phyloP scores from a whole-genome alignment of 2,329 filamentous ascomycete genomes.

The Epichloe elymi region DNA sequence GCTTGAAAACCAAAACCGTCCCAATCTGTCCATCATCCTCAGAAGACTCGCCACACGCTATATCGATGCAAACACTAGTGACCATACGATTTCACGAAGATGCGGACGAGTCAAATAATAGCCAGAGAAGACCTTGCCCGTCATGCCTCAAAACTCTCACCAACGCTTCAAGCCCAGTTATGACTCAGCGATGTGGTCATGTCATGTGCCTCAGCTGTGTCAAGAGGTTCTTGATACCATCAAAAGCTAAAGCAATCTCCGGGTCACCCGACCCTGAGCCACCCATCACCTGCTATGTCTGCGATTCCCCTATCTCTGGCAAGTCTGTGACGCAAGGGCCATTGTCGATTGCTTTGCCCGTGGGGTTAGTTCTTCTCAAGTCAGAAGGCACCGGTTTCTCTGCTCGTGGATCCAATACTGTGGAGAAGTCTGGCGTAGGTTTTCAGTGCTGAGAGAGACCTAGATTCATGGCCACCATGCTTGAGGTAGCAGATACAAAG shows the following conservation, averaged over 20 bases:
- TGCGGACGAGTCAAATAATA: slow-evolving; percentile 31
- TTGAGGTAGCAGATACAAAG: neutral
- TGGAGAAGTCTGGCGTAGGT: slow-evolving; percentile 63
- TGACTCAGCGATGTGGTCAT: slow-evolving; percentile 82
- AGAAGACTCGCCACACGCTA: slow-evolving; percentile 51
- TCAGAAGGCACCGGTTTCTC: slow-evolving; percentile 91
- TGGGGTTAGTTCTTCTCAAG: slow-evolving; percentile 65
- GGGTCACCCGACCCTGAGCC: slow-evolving; percentile 32
- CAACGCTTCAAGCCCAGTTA: slow-evolving; percentile 69
- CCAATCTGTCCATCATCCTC: slow-evolving; percentile 68
- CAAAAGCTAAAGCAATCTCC: slow-evolving; percentile 21
- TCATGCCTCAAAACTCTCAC: slow-evolving; percentile 72
- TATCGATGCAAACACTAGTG: slow-evolving; percentile 68
- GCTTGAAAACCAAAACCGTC: slow-evolving; percentile 50
- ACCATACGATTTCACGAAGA: slow-evolving; percentile 67
- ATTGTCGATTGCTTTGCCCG: slow-evolving; percentile 43
- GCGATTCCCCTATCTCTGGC: slow-evolving; percentile 60
- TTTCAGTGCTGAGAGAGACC: slow-evolving; percentile 62
- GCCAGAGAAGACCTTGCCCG: slow-evolving; percentile 50
- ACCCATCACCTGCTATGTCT: slow-evolving; percentile 60
- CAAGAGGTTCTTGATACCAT: slow-evolving; percentile 63
- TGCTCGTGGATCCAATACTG: slow-evolving; percentile 69
- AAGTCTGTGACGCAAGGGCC: slow-evolving; percentile 26
- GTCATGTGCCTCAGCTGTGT: slow-evolving; percentile 80
- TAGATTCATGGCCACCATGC: neutral